Evolutionary conservation across 2,329 filamentous ascomycete species (phyloP).

Genomic region (Atkinsonella texensis): DNA sequence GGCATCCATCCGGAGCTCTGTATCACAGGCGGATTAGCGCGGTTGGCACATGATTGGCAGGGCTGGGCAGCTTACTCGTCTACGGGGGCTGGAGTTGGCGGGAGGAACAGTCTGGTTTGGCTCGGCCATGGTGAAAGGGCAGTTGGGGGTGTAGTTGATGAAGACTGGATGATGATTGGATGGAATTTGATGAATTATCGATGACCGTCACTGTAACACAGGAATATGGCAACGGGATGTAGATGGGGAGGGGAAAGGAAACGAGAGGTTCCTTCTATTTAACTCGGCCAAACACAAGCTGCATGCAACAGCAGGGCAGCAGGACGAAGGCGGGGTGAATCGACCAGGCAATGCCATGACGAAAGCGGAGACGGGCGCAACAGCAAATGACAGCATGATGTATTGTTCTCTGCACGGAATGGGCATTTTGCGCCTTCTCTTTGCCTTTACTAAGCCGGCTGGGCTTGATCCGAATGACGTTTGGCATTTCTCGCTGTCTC

Average conservation of each 20-base stretch:
- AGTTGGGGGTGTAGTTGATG: neutral
- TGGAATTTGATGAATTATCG: neutral
- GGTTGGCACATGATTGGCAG: neutral
- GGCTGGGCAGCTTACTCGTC: conserved; percentile 14
- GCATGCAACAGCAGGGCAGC: neutral
- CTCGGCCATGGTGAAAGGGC: conserved; percentile 17
- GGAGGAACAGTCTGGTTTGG: conserved; percentile 12
- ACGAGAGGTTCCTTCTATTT: neutral
- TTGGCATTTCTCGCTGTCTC: neutral
- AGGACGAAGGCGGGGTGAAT: neutral
- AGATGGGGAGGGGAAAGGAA: neutral
- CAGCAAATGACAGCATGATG: too few species aligned
- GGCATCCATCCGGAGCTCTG: conserved; percentile 35
- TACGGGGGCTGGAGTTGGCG: conserved; percentile 14
- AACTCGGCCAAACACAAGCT: neutral
- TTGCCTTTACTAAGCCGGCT: too few species aligned
- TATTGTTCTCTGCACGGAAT: too few species aligned
- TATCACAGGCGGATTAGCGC: neutral
- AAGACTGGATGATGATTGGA: neutral
- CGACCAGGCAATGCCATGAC: neutral
- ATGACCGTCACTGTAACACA: neutral
- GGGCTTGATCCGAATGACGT: too few species aligned
- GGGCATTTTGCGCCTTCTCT: too few species aligned
- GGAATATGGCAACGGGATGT: neutral
- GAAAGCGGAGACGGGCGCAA: too few species aligned